A percentile compares a stretch with the other conserved stretches of the same genome.
phyloP scores from a whole-genome alignment of 2,329 filamentous ascomycete genomes.

The Cercospora sp. region DNA sequence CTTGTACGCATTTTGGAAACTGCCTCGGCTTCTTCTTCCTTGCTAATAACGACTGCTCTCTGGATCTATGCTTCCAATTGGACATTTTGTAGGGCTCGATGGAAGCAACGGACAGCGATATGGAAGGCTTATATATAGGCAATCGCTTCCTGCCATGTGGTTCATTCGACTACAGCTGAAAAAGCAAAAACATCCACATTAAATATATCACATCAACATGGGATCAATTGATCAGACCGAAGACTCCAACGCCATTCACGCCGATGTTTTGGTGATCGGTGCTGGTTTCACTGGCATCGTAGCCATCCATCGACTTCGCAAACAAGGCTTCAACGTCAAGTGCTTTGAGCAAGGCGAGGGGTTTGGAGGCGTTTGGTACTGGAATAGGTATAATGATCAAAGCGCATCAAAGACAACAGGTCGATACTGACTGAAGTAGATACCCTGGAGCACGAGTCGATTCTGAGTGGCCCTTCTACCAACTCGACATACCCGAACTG shows the following conservation, averaged over 20 bases:
- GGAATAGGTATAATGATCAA: slow-evolving; percentile 36
- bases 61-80: not conserved
- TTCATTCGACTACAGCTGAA: not conserved
- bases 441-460: slow-evolving; percentile 52
- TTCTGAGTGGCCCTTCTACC: slow-evolving; percentile 50
- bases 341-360: slow-evolving; percentile 41
- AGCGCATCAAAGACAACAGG: not conserved
- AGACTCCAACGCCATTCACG: slow-evolving; percentile 7
- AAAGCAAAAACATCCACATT: not conserved
- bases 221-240: not conserved
- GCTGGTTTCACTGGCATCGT: slow-evolving; percentile 47
- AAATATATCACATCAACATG: not conserved
- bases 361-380: slow-evolving; percentile 44
- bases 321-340: slow-evolving; percentile 37
- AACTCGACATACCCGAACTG: slow-evolving; percentile 50
- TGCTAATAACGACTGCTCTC: not conserved
- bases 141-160: not conserved
- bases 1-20: not conserved
- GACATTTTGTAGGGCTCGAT: not conserved
- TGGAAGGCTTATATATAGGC: not conserved
- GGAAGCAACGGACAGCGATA: not conserved
- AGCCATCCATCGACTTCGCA: slow-evolving; percentile 38
- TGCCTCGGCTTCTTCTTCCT: not conserved
- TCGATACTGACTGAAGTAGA: not conserved
- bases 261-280: slow-evolving; percentile 39